Percentiles rank a stretch among this genome's conserved stretches.
Conservation (phyloP, 345 rosid species). For the Eucalyptus regnans region DNA sequence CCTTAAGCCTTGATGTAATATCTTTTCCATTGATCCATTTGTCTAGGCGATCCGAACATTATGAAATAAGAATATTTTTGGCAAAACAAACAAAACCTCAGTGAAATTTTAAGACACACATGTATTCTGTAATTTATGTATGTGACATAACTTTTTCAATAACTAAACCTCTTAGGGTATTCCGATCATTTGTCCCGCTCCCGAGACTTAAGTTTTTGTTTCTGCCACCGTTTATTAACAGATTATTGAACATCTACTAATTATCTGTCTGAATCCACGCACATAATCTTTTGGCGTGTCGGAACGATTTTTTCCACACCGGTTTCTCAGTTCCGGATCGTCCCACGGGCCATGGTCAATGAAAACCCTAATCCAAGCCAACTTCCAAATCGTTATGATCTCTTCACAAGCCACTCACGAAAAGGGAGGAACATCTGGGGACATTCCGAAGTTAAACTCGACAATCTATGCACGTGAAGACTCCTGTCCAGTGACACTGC, state of each 20-base stretch:
- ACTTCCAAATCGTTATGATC: neutral
- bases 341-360: neutral
- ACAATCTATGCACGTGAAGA: neutral
- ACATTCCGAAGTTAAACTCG: neutral
- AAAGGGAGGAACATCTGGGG: neutral
- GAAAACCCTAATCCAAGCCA: neutral
- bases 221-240: neutral
- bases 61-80: no score
- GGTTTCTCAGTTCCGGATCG: neutral
- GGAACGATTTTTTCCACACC: neutral
- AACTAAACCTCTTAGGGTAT: neutral
- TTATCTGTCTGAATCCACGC: neutral
- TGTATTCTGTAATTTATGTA: neutral
- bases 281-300: neutral
- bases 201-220: neutral
- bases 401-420: neutral
- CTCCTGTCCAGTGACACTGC: neutral
- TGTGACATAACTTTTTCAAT: neutral
- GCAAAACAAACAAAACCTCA: rapidly evolving
- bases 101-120: no score
- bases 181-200: neutral
- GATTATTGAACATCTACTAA: neutral
- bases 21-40: neutral
- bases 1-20: neutral
- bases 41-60: rapidly evolving